Conservation (phyloP, 73 alveolate genomes). For the Durusdinium trenchii region DNA sequence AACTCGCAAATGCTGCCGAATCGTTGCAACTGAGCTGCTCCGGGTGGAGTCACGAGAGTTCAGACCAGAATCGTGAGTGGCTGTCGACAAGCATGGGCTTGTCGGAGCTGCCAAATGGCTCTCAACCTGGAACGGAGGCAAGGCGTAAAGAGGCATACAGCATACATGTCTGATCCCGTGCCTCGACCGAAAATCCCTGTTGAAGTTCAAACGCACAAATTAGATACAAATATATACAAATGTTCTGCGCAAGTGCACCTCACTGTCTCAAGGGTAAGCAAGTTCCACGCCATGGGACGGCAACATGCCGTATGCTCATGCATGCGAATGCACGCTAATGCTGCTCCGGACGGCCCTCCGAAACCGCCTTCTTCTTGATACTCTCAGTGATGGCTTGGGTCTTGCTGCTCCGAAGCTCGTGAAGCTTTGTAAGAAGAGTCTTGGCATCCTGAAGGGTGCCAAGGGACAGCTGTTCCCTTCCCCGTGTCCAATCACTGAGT, state of each 20-base stretch:
- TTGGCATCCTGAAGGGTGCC: slow-evolving; percentile 21
- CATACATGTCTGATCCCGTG: too few relatives aligned
- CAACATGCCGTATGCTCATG: background rate
- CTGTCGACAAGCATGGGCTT: slow-evolving; percentile 5
- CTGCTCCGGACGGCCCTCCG: background rate
- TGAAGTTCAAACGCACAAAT: too few relatives aligned
- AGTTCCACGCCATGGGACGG: background rate
- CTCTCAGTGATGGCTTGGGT: slow-evolving; percentile 66
- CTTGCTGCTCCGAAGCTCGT: slow-evolving; percentile 59
- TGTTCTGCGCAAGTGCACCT: too few relatives aligned
- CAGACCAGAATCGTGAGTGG: slow-evolving; percentile 48
- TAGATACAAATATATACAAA: too few relatives aligned
- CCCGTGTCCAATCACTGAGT: background rate
- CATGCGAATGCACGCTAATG: background rate
- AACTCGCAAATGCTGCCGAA: too few relatives aligned
- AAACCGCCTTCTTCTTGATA: slow-evolving; percentile 63
- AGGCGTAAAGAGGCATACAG: too few relatives aligned
- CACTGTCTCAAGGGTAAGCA: too few relatives aligned
- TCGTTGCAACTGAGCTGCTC: background rate
- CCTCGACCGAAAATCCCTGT: too few relatives aligned
- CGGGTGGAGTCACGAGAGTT: slow-evolving; percentile 59
- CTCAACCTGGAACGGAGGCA: slow-evolving; percentile 46
- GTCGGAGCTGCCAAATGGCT: slow-evolving; percentile 57
- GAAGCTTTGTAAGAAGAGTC: slow-evolving; percentile 69
- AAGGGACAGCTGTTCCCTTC: background rate